Percentiles rank a stretch among this genome's conserved stretches.
Conservation (phyloP, 805 yeast species). For the Torulaspora quercuum region DNA sequence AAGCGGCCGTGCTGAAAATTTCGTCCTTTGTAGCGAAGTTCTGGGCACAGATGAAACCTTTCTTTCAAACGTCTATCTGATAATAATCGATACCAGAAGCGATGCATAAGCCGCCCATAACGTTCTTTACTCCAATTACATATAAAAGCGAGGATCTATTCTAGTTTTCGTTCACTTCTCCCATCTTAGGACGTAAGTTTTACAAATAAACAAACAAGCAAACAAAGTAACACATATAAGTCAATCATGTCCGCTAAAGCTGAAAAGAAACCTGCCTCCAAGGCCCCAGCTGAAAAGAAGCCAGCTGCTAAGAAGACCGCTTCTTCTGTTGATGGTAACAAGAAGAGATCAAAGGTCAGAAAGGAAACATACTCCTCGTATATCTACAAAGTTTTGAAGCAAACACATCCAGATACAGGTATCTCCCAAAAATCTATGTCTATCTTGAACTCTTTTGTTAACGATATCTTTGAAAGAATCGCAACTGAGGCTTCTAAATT, state of each 20-base stretch:
- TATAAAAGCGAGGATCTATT: conserved; percentile 10
- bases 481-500: conserved; percentile 97
- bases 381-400: conserved; percentile 97
- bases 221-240: neutral
- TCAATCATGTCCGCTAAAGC: conserved; percentile 22
- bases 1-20: conserved; percentile 19
- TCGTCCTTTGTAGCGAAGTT: conserved; percentile 12
- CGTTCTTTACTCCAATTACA: too few relatives aligned
- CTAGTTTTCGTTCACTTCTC: neutral
- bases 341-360: conserved; percentile 93
- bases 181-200: neutral
- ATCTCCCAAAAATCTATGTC: conserved; percentile 98
- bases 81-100: conserved; percentile 1
- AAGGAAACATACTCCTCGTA: conserved; percentile 98
- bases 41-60: conserved; percentile 6
- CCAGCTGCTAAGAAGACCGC: conserved; percentile 92
- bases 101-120: conserved; percentile 1
- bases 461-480: conserved; percentile 96
- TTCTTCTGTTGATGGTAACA: conserved; percentile 68
- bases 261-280: conserved; percentile 64
- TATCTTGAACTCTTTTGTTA: conserved; percentile 96
- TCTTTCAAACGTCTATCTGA: conserved; percentile 2
- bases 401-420: conserved; percentile 99
- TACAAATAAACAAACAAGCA: neutral
- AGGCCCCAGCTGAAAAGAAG: conserved; percentile 96